phyloP scores from a whole-genome alignment of 495 filamentous ascomycete genomes.

The Hypoxylon fuscum region DNA sequence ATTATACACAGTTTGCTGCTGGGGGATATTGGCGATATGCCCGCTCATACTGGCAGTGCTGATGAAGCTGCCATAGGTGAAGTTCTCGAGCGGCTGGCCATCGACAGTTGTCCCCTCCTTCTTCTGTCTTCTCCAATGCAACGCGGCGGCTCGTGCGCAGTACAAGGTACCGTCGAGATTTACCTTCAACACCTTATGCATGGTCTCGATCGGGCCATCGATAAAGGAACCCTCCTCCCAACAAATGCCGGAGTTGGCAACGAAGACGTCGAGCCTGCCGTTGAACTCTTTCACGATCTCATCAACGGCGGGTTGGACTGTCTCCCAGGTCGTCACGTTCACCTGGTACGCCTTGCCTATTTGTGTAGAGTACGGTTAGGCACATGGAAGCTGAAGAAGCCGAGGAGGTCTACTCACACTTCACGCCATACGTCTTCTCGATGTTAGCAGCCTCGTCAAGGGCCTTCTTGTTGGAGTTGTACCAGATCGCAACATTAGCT shows the following conservation, averaged over 20 bases:
- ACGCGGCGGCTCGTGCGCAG: conserved; percentile 79
- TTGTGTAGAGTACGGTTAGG: conserved; percentile 23
- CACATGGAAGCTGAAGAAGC: not conserved
- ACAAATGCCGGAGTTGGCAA: conserved; percentile 81
- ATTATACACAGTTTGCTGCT: conserved; percentile 87
- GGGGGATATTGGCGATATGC: conserved; percentile 88
- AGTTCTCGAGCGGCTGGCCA: conserved; percentile 73
- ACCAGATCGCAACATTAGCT: conserved; percentile 89
- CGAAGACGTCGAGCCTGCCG: conserved; percentile 78
- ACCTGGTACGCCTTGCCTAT: conserved; percentile 81
- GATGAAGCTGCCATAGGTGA: conserved; percentile 76
- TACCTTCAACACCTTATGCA: conserved; percentile 72
- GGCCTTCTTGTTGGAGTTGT: conserved; percentile 79
- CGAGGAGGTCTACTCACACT: conserved; percentile 60
- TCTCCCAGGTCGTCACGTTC: conserved; percentile 66
- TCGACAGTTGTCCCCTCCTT: conserved; percentile 70
- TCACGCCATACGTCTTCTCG: conserved; percentile 79
- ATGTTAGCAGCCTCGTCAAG: conserved; percentile 75
- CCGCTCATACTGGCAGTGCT: conserved; percentile 84
- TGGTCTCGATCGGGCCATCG: conserved; percentile 70
- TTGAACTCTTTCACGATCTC: conserved; percentile 73
- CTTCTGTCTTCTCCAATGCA: conserved; percentile 68
- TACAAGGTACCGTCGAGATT: conserved; percentile 87
- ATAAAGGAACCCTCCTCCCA: conserved; percentile 76
- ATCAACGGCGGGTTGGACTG: conserved; percentile 66